Conservation (phyloP, 2,329 filamentous ascomycete species). For the Fusarium sp. region DNA sequence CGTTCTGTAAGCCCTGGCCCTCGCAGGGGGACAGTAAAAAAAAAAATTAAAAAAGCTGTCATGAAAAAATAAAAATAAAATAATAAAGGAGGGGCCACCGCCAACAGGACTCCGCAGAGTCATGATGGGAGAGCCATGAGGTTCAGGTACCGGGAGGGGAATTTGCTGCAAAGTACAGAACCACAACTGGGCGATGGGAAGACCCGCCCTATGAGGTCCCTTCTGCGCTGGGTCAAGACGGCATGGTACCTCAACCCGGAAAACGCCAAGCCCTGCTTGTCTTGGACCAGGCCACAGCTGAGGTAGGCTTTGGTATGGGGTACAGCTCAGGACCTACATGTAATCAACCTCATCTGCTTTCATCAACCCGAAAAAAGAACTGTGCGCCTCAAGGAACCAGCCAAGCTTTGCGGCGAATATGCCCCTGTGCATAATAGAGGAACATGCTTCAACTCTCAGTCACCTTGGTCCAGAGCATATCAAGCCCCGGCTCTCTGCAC, state of each 20-base stretch:
- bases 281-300: constrained; percentile 24
- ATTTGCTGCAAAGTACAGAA: constrained; percentile 22
- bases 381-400: constrained; percentile 15
- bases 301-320: constrained; percentile 39
- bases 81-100: constrained; percentile 31
- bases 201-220: constrained; percentile 30
- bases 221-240: constrained; percentile 30
- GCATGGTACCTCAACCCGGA: constrained; percentile 33
- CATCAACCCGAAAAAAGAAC: constrained; percentile 20
- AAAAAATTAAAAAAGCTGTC: constrained; percentile 19
- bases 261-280: constrained; percentile 31
- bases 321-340: constrained; percentile 28
- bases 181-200: constrained; percentile 12
- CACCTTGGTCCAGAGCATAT: background rate
- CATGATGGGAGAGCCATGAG: constrained; percentile 38
- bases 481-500: constrained; percentile 7
- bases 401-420: constrained; percentile 39
- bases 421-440: constrained; percentile 14
- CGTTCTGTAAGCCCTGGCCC: constrained; percentile 28
- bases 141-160: constrained; percentile 37
- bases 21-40: background rate
- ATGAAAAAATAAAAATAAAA: constrained; percentile 12
- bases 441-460: constrained; percentile 22
- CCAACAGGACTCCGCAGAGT: constrained; percentile 28
- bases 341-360: constrained; percentile 16